Evolutionary conservation across 2,329 filamentous ascomycete genomes (phyloP).

Genomic region (Hypoxylon sp.): DNA sequence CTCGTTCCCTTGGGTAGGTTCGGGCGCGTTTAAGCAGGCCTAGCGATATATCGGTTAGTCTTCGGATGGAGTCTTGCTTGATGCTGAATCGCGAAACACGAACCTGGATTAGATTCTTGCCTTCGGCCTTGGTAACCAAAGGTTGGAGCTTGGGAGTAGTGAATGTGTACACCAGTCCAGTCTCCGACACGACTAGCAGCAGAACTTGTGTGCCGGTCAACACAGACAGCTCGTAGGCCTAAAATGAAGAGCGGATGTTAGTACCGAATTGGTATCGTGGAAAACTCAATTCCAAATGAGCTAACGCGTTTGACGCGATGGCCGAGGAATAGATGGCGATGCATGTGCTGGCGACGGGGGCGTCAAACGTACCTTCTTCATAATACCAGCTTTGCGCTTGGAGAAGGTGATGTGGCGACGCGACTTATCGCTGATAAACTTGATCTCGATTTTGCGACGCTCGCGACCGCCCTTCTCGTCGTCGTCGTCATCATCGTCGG

Average conservation of each 20-base stretch:
- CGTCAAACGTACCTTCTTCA: constrained; percentile 94
- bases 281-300: constrained; percentile 40
- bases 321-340: constrained; percentile 26
- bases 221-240: constrained; percentile 98
- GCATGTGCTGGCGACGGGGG: constrained; percentile 1
- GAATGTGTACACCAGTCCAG: constrained; percentile 97
- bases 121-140: constrained; percentile 96
- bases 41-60: constrained; percentile 61
- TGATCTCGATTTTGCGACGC: constrained; percentile 99
- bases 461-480: constrained; percentile 98
- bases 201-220: constrained; percentile 98
- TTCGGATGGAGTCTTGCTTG: constrained; percentile 6
- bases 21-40: constrained; percentile 97
- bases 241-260: constrained; percentile 45
- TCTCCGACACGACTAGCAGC: constrained; percentile 96
- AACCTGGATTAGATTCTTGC: constrained; percentile 99
- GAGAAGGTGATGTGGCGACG: constrained; percentile 99
- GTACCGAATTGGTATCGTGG: constrained; percentile 36
- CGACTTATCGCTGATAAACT: constrained; percentile 99
- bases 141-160: constrained; percentile 98
- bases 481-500: constrained; percentile 96
- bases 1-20: constrained; percentile 85
- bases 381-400: constrained; percentile 99
- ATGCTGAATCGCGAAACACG: constrained; percentile 37
- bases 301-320: constrained; percentile 44